Evolutionary conservation across 805 yeast genomes (phyloP).

Genomic region (Starmerella stigmatis): DNA sequence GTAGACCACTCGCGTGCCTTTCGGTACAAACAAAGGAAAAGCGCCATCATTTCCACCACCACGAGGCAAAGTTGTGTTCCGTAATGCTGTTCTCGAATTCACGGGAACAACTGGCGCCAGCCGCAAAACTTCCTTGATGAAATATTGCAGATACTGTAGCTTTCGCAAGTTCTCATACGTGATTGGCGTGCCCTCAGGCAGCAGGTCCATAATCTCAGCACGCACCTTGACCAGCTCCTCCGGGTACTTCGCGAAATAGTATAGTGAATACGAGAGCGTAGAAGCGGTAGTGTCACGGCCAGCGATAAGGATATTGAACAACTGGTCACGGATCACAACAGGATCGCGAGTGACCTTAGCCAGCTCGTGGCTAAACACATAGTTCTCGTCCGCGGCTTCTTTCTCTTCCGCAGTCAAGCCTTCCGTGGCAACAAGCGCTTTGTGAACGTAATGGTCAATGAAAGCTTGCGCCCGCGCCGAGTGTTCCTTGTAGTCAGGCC

Average conservation of each 20-base stretch:
- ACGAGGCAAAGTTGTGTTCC: constrained; percentile 38
- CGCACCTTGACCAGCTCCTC: constrained; percentile 32
- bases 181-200: constrained; percentile 24
- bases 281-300: constrained; percentile 45
- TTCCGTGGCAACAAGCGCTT: constrained; percentile 28
- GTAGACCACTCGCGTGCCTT: constrained; percentile 34
- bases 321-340: constrained; percentile 37
- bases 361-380: constrained; percentile 38
- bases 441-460: constrained; percentile 34
- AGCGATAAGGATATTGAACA: constrained; percentile 39
- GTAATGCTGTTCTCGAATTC: constrained; percentile 35
- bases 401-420: background rate
- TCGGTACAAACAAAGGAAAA: constrained; percentile 34
- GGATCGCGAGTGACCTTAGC: constrained; percentile 40
- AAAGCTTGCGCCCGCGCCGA: constrained; percentile 28
- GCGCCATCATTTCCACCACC: constrained; percentile 37
- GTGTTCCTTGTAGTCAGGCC: constrained; percentile 30
- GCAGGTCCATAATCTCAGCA: constrained; percentile 19
- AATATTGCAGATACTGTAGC: constrained; percentile 36
- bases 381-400: constrained; percentile 19
- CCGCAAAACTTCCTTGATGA: constrained; percentile 38
- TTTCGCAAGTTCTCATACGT: constrained; percentile 37
- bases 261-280: constrained; percentile 35
- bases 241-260: constrained; percentile 37
- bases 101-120: constrained; percentile 40